Conservation (phyloP, 805 yeast species). For the Sugiyamaella lignohabitans region DNA sequence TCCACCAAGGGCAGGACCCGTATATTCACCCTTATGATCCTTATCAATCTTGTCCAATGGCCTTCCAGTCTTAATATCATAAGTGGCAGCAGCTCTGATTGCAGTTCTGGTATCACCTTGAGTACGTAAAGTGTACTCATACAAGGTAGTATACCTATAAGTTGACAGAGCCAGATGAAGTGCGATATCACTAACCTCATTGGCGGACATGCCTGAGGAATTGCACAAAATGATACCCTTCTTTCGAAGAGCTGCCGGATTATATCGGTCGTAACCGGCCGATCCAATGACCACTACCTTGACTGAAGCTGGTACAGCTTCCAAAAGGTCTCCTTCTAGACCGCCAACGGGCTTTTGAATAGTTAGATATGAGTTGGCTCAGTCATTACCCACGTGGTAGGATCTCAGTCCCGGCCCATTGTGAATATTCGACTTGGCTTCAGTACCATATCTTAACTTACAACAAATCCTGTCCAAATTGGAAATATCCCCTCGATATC, state of each 20-base stretch:
- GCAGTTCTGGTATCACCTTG: neutral
- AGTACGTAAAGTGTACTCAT: conserved; percentile 35
- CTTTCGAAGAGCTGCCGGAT: conserved; percentile 36
- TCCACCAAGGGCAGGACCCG: conserved; percentile 35
- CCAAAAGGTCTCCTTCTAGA: conserved; percentile 31
- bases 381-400: too few relatives aligned
- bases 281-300: conserved; percentile 49
- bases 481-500: conserved; percentile 49
- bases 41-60: neutral
- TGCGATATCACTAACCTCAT: conserved; percentile 68
- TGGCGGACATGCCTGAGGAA: conserved; percentile 45
- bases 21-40: neutral
- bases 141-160: conserved; percentile 49
- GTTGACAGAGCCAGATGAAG: conserved; percentile 49
- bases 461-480: conserved; percentile 44
- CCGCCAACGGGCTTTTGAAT: conserved; percentile 15
- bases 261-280: conserved; percentile 53
- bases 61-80: neutral
- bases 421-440: too few relatives aligned
- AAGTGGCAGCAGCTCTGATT: neutral
- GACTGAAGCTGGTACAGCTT: conserved; percentile 40
- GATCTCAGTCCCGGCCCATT: too few relatives aligned
- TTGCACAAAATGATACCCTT: conserved; percentile 51
- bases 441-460: too few relatives aligned
- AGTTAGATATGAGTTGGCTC: neutral